Evolutionary conservation across 352 stramenopile genomes (phyloP).

Genomic region (Peronospora tabacina): DNA sequence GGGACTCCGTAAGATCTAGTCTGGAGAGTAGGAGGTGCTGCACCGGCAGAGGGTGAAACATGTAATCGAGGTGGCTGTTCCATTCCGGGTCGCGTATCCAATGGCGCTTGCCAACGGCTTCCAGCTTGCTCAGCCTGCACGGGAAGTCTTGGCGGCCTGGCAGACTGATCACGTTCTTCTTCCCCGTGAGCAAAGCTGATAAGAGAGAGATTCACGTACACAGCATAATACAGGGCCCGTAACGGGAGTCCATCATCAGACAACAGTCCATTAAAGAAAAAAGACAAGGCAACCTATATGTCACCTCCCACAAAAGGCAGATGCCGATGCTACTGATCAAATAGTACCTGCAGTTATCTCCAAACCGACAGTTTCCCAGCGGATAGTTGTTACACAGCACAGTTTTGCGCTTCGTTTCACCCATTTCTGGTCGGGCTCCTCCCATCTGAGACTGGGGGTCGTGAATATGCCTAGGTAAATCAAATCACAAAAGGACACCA

Average conservation of each 20-base stretch:
- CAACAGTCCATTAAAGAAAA: conserved; percentile 23
- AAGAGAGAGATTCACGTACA: conserved; percentile 21
- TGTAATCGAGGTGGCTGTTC: conserved; percentile 17
- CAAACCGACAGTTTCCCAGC: conserved; percentile 65
- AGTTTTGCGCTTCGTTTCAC: conserved; percentile 56
- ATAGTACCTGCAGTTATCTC: conserved; percentile 78
- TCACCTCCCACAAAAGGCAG: conserved; percentile 9
- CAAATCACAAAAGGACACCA: conserved; percentile 6
- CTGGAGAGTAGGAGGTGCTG: conserved; percentile 28
- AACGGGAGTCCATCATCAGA: conserved; percentile 29
- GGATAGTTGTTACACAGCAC: conserved; percentile 73
- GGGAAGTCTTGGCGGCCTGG: conserved; percentile 14
- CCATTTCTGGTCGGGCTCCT: conserved; percentile 29
- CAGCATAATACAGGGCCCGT: conserved; percentile 18
- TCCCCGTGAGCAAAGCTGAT: conserved; percentile 76
- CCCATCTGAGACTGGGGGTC: conserved; percentile 24
- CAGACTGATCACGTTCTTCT: conserved; percentile 45
- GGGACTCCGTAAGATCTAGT: conserved; percentile 54
- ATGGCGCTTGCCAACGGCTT: conserved; percentile 26
- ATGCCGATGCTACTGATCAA: conserved; percentile 20
- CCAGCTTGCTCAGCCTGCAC: conserved; percentile 16
- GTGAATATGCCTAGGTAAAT: conserved; percentile 47
- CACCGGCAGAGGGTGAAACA: conserved; percentile 21
- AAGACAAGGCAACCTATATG: conserved; percentile 8
- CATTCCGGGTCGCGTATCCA: conserved; percentile 13